phyloP scores from a whole-genome alignment of 306 rosid genomes.

The Chamaecrista fasciculata region DNA sequence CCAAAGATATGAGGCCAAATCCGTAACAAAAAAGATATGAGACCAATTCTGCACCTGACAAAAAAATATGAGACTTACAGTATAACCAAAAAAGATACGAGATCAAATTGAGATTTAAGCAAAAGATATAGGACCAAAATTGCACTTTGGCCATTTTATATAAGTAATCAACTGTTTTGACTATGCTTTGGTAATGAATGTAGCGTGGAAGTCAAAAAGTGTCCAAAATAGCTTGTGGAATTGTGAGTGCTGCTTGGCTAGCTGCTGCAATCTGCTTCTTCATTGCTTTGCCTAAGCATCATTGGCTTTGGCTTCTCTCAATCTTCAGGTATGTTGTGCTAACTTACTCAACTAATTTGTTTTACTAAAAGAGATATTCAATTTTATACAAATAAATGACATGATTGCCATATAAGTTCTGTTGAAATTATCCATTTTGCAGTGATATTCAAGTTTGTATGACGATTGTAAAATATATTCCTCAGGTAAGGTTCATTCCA shows the following conservation, averaged over 20 bases:
- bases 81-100: too few species aligned
- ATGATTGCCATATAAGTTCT: slow-evolving; percentile 22
- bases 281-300: slow-evolving; percentile 62
- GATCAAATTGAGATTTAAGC: too few species aligned
- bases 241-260: slow-evolving; percentile 62
- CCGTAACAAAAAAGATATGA: too few species aligned
- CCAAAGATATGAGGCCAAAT: too few species aligned
- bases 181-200: not conserved
- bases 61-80: too few species aligned
- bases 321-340: slow-evolving; percentile 55
- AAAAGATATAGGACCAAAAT: too few species aligned
- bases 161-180: not conserved
- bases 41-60: too few species aligned
- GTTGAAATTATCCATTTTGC: slow-evolving; percentile 39
- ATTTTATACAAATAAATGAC: not conserved
- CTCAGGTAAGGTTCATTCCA: slow-evolving; percentile 60
- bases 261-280: slow-evolving; percentile 71
- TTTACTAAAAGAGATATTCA: too few species aligned
- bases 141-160: too few species aligned
- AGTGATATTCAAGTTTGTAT: slow-evolving; percentile 81
- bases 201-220: slow-evolving; percentile 81
- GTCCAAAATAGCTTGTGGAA: slow-evolving; percentile 53
- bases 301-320: slow-evolving; percentile 88
- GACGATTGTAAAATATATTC: slow-evolving; percentile 83
- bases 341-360: not conserved